Percentiles rank a stretch among this genome's conserved stretches.
Conservation (phyloP, 192 early-diverging fungal species). For the Coemansia nantahalensis region DNA sequence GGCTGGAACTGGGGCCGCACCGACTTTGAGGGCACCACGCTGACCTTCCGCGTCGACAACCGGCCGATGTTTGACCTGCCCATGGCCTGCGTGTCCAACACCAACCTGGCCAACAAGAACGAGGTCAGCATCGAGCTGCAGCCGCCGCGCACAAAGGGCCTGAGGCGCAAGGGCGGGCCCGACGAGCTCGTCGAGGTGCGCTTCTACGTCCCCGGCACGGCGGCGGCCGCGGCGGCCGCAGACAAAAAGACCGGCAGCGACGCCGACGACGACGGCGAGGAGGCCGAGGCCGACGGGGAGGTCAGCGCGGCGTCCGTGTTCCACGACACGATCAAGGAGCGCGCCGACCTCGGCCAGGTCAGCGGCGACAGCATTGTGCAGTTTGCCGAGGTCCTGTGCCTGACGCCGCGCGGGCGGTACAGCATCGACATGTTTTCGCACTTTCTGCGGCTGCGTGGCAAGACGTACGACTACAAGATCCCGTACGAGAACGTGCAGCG, state of each 20-base stretch:
- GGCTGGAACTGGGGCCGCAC: slow-evolving; percentile 98
- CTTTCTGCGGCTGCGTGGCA: slow-evolving; percentile 93
- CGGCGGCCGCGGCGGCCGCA: slow-evolving; percentile 55
- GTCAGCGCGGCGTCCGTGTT: slow-evolving; percentile 70
- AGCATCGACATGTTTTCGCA: slow-evolving; percentile 88
- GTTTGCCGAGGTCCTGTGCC: slow-evolving; percentile 85
- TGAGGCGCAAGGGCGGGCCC: slow-evolving; percentile 55
- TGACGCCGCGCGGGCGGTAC: slow-evolving; percentile 93
- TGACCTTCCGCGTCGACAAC: slow-evolving; percentile 79
- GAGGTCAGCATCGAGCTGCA: slow-evolving; percentile 93
- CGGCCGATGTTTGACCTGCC: slow-evolving; percentile 92
- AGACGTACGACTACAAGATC: slow-evolving; percentile 98
- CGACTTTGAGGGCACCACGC: slow-evolving; percentile 71
- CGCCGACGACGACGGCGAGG: slow-evolving; percentile 24
- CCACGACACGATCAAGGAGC: slow-evolving; percentile 88
- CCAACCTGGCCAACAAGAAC: slow-evolving; percentile 79
- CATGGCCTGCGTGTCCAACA: slow-evolving; percentile 80
- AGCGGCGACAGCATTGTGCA: slow-evolving; percentile 86
- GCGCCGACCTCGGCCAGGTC: slow-evolving; percentile 82
- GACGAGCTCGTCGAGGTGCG: slow-evolving; percentile 89
- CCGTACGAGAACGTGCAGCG: slow-evolving; percentile 79
- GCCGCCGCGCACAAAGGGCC: slow-evolving; percentile 59
- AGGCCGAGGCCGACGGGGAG: slow-evolving; percentile 60
- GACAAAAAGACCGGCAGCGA: slow-evolving; percentile 52
- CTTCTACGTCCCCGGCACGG: slow-evolving; percentile 88